A percentile compares a stretch with the other conserved stretches of the same genome.
These are phyloP conservation scores for Daldinia loculata DNA, from an alignment of 495 filamentous ascomycete genomes.

Conservation along the genomic window DNA sequence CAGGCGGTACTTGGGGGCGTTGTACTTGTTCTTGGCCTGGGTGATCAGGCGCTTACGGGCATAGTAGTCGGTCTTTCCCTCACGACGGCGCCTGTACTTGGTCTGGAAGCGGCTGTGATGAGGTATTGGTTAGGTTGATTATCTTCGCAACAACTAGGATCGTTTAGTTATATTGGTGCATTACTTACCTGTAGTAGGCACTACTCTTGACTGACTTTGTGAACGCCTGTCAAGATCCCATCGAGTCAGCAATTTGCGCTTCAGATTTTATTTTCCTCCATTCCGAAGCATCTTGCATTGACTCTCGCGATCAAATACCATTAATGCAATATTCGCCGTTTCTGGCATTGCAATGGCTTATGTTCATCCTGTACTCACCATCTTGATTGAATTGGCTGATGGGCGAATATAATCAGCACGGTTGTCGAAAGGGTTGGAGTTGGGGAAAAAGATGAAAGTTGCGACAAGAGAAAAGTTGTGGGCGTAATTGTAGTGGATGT, in stretches of 20 bases:
- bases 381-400: constrained; percentile 63
- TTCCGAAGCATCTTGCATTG: constrained; percentile 97
- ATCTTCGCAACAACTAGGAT: background rate
- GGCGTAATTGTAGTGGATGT: constrained; percentile 39
- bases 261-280: constrained; percentile 68
- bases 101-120: constrained; percentile 94
- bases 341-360: constrained; percentile 39
- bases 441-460: constrained; percentile 38
- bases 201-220: constrained; percentile 94
- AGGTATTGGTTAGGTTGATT: constrained; percentile 35
- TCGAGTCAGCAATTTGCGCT: constrained; percentile 99
- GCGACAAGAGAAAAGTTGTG: constrained; percentile 43
- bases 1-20: constrained; percentile 98
- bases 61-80: constrained; percentile 99
- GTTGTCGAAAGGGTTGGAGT: constrained; percentile 47
- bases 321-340: constrained; percentile 44
- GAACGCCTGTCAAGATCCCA: constrained; percentile 75
- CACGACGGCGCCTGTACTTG: constrained; percentile 97
- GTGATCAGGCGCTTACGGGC: constrained; percentile 99
- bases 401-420: constrained; percentile 43
- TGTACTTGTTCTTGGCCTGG: constrained; percentile 99
- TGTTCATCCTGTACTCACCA: constrained; percentile 60
- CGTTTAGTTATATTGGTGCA: background rate
- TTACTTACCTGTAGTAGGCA: constrained; percentile 92
- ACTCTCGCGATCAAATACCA: constrained; percentile 62